Conservation (phyloP, 2,329 filamentous ascomycete species). For the Penicillium frequentans region DNA sequence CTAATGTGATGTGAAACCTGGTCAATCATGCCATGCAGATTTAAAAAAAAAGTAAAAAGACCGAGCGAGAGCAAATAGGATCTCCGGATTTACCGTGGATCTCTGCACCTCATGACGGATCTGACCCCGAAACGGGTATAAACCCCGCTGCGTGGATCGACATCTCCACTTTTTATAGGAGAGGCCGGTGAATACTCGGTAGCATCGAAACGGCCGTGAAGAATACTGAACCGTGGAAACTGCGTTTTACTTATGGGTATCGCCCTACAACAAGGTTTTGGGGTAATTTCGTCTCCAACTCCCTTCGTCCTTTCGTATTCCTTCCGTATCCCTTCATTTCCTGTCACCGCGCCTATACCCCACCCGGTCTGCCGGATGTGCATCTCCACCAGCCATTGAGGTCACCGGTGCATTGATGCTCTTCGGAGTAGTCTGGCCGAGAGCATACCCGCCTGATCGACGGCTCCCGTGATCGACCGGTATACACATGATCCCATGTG, state of each 20-base stretch:
- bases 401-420: slow-evolving; percentile 1
- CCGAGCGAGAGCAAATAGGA: background rate
- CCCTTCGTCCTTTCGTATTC: background rate
- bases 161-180: background rate
- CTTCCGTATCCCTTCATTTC: background rate
- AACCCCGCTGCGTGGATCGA: background rate
- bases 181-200: background rate
- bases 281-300: background rate
- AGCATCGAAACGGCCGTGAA: background rate
- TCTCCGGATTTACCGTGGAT: slow-evolving; percentile 22
- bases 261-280: background rate
- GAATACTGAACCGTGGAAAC: background rate
- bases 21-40: background rate
- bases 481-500: slow-evolving; percentile 2
- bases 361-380: background rate
- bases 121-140: background rate
- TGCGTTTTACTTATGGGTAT: background rate
- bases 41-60: background rate
- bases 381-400: background rate
- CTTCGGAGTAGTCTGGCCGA: slow-evolving; percentile 4
- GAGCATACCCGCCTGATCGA: slow-evolving; percentile 7
- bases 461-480: slow-evolving; percentile 11
- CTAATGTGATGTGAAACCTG: slow-evolving; percentile 1
- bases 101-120: slow-evolving; percentile 13
- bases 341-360: background rate